Percentiles rank a stretch among this genome's conserved stretches.
Evolutionary conservation across 2,329 filamentous ascomycete genomes (phyloP).

Genomic region (Dendrostoma leiphaemia): DNA sequence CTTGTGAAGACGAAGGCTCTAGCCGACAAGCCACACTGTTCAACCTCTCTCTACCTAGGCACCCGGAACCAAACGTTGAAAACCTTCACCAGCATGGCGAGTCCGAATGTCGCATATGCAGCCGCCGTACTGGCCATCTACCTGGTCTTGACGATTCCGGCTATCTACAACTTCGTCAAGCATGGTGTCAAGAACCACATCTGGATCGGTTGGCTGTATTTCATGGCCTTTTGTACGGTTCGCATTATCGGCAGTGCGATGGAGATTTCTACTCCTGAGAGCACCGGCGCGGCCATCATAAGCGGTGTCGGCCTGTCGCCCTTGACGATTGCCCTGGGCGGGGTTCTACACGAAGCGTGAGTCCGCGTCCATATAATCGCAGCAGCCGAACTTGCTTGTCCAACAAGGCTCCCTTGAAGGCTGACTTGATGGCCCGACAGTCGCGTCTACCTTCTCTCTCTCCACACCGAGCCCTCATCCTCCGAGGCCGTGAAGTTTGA

Average conservation of each 20-base stretch:
- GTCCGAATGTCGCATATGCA: slow-evolving; percentile 17
- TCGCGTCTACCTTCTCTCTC: slow-evolving; percentile 4
- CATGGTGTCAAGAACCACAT: slow-evolving; percentile 30
- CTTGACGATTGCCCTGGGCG: slow-evolving; percentile 28
- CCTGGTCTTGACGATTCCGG: slow-evolving; percentile 28
- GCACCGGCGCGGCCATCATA: slow-evolving; percentile 31
- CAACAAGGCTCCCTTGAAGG: too few relatives aligned
- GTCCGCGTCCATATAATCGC: too few relatives aligned
- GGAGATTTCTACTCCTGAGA: slow-evolving; percentile 24
- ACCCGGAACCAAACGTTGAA: not conserved
- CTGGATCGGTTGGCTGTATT: slow-evolving; percentile 37
- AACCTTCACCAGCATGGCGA: not conserved
- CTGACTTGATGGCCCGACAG: not conserved
- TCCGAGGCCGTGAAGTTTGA: not conserved
- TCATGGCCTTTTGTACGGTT: slow-evolving; percentile 35
- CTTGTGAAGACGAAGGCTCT: too few relatives aligned
- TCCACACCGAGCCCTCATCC: not conserved
- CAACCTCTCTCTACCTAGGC: not conserved
- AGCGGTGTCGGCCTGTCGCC: slow-evolving; percentile 38
- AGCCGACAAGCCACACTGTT: not conserved
- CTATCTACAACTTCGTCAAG: slow-evolving; percentile 29
- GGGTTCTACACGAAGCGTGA: slow-evolving; percentile 36
- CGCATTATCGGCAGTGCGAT: slow-evolving; percentile 34
- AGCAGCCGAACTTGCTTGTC: too few relatives aligned
- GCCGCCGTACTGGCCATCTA: slow-evolving; percentile 35